Evolutionary conservation across 179 eudicot genomes (phyloP).

Genomic region (Patellifolia procumbens): DNA sequence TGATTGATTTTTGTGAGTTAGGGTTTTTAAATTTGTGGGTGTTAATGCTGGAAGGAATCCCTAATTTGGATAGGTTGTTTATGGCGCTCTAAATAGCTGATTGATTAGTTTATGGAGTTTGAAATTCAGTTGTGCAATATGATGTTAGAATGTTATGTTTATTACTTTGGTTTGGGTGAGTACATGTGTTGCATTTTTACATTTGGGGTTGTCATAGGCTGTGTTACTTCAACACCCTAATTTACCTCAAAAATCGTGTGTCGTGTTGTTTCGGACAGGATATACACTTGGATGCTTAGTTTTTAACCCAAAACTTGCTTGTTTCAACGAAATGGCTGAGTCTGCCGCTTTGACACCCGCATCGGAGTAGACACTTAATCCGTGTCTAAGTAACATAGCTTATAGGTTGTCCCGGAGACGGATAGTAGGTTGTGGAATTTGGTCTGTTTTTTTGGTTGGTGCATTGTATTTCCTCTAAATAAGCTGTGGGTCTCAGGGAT

Average conservation of each 20-base stretch:
- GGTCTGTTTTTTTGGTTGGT: background rate
- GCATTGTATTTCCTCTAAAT: background rate
- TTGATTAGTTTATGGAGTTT: background rate
- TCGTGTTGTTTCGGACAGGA: too few relatives aligned
- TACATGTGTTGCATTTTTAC: background rate
- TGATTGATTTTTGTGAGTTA: background rate
- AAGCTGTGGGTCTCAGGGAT: background rate
- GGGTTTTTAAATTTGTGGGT: slow-evolving; percentile 11
- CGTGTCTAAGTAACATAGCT: too few relatives aligned
- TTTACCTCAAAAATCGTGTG: too few relatives aligned
- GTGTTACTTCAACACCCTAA: too few relatives aligned
- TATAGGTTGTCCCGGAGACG: background rate
- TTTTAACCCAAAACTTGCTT: too few relatives aligned
- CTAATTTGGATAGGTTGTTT: background rate
- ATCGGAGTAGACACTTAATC: too few relatives aligned
- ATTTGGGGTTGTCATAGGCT: too few relatives aligned
- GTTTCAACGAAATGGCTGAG: too few relatives aligned
- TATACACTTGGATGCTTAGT: too few relatives aligned
- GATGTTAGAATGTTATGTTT: background rate
- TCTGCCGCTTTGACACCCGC: too few relatives aligned
- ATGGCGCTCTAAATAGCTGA: background rate
- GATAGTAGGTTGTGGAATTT: background rate
- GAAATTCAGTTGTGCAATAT: background rate
- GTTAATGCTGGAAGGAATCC: slow-evolving; percentile 1
- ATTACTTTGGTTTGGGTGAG: background rate